Evolutionary conservation across 108 stramenopile species (phyloP), one percentile per base, ranked within the genome.

Genomic region (Chaetoceros muelleri): DNA sequence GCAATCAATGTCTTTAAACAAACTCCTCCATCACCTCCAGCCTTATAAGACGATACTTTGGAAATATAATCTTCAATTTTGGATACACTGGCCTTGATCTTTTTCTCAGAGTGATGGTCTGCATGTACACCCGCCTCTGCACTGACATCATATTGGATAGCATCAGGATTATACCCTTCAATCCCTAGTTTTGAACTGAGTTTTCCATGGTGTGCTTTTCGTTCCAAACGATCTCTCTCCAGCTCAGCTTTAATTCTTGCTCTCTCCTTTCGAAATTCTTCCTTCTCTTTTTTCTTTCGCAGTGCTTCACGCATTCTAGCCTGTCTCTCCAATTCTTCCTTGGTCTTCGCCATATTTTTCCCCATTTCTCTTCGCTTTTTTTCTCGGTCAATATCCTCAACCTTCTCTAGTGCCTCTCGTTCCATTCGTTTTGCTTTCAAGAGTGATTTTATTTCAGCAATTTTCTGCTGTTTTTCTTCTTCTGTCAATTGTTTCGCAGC

Each of bases 121-220:
- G 74, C 16, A 46, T 50, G 69, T 28, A 58, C 53, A 16, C 50
- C 66, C 46, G 67, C 55, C 34, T 69, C 76, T 17, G 65, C 74
- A 10, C 58, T 66, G 40, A 69, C 64, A 48, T 82, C 84, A 52
- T 92, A 90, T 64, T 97, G 93, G 47, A 94, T 85, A 3, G 76
- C 92, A 67, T 77, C 68, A 10, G 96, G 96, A 61, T 94, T 84
- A 71, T 97, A 97, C 24, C 96, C 96, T 30, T 97, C 93, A 18
- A 91, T 79, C 17, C 94, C 96, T 28, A 96, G 64, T 48, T 66
- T 78, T 44, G 79, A 71, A 22, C 70, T 53, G 53, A 96, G 63
- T 61, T 95, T 93, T 22, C 96, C 96, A 45, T 90, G 78, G 49
- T 93, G 85, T 7, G 91, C 80, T 31, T 65, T 65, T 24, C 94